These are phyloP conservation scores for Cytospora piceae DNA, from an alignment of 2,329 filamentous ascomycete species.

Conservation along the genomic window DNA sequence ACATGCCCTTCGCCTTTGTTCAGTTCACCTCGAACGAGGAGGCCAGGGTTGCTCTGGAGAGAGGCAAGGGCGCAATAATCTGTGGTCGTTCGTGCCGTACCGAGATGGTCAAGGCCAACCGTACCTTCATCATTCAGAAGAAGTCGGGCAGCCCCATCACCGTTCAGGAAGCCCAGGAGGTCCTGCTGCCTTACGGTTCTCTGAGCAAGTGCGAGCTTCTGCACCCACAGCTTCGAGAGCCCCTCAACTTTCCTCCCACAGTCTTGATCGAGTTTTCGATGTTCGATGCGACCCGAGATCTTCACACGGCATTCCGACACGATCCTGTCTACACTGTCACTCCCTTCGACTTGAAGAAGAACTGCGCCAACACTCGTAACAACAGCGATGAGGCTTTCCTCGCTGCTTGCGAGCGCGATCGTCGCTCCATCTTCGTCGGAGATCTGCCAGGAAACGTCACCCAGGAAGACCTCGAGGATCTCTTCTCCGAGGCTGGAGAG, in stretches of 20 bases:
- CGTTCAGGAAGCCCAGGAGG: conserved; percentile 47
- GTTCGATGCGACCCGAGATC: conserved; percentile 56
- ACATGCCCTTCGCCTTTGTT: conserved; percentile 67
- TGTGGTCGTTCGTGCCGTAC: conserved; percentile 61
- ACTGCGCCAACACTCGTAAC: conserved; percentile 30
- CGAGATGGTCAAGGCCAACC: conserved; percentile 66
- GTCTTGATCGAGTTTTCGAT: conserved; percentile 54
- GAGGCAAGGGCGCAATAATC: conserved; percentile 54
- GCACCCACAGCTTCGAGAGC: conserved; percentile 38
- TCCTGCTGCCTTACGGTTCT: conserved; percentile 50
- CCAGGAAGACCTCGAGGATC: conserved; percentile 34
- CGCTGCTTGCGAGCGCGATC: conserved; percentile 40
- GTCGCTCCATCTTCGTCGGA: conserved; percentile 42
- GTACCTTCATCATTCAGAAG: conserved; percentile 56
- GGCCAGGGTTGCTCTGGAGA: conserved; percentile 51
- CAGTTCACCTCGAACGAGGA: conserved; percentile 58
- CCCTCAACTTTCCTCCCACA: conserved; percentile 42
- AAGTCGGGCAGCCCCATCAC: conserved; percentile 44
- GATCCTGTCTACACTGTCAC: conserved; percentile 39
- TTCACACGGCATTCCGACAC: conserved; percentile 45
- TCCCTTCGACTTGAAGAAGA: conserved; percentile 41
- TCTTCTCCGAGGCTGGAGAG: conserved; percentile 36
- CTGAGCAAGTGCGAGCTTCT: conserved; percentile 47
- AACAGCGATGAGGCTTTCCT: conserved; percentile 39
- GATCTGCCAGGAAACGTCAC: conserved; percentile 36